Evolutionary conservation across 768 basidiomycete species (phyloP).

Genomic region (Kwoniella mangroviensis): DNA sequence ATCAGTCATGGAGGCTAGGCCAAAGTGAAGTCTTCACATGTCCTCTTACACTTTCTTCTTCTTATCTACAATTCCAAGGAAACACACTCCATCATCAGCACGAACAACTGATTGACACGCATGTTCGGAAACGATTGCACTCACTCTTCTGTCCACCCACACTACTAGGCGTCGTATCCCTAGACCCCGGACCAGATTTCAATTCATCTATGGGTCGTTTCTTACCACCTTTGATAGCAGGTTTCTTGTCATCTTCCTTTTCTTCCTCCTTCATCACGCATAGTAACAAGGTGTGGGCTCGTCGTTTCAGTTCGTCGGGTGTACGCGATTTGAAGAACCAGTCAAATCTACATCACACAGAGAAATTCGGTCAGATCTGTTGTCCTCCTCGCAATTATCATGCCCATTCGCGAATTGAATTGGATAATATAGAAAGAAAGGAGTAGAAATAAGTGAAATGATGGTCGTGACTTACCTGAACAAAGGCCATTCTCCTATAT

Average conservation of each 20-base stretch:
- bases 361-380: not conserved
- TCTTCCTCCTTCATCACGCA: conserved; percentile 92
- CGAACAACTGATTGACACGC: no score
- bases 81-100: not conserved
- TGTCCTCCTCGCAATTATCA: no score
- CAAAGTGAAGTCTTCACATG: not conserved
- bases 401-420: no score
- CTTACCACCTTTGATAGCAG: conserved; percentile 57
- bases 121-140: not conserved
- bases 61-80: conserved; percentile 17
- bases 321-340: conserved; percentile 98
- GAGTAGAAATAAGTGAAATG: not conserved
- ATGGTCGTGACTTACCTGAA: conserved; percentile 64
- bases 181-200: conserved; percentile 31
- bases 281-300: conserved; percentile 82
- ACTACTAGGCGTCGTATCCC: conserved; percentile 39
- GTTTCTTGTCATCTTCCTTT: conserved; percentile 65
- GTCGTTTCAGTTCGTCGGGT: conserved; percentile 80
- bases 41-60: conserved; percentile 30
- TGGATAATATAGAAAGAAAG: no score
- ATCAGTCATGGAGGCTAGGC: no score
- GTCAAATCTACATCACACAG: conserved; percentile 66
- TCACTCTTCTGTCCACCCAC: conserved; percentile 34
- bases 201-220: conserved; percentile 40
- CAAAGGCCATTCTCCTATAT: conserved; percentile 94